Percentiles rank a stretch among this genome's conserved stretches.
Conservation (phyloP, 1,284 basidiomycete genomes). For the Neonothopanus nambi region DNA sequence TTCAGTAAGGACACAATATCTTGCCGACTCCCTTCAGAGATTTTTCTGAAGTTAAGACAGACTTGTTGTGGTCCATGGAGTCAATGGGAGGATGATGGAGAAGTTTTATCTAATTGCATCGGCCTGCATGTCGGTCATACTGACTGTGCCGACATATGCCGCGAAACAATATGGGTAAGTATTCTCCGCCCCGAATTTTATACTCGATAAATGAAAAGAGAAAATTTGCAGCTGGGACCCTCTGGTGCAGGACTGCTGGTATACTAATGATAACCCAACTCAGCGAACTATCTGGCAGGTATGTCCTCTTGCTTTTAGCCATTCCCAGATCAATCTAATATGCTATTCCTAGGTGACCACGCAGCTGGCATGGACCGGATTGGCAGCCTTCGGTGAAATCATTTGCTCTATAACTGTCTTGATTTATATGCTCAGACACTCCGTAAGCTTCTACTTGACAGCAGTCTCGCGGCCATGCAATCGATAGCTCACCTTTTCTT, state of each 20-base stretch:
- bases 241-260: conserved; percentile 14
- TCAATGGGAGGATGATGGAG: conserved; percentile 15
- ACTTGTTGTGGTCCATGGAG: conserved; percentile 16
- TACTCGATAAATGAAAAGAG: neutral
- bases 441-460: no score
- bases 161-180: conserved; percentile 16
- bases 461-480: neutral
- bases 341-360: conserved; percentile 9
- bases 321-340: neutral
- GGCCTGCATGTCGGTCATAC: neutral
- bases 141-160: conserved; percentile 15
- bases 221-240: conserved; percentile 16
- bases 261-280: conserved; percentile 6
- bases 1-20: conserved; percentile 7
- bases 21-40: neutral
- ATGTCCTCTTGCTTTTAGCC: neutral
- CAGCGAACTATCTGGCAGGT: conserved; percentile 16
- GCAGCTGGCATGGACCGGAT: conserved; percentile 13
- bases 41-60: neutral
- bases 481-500: neutral
- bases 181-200: neutral
- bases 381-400: conserved; percentile 9
- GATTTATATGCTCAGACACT: conserved; percentile 6
- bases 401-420: conserved; percentile 2
- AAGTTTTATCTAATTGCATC: conserved; percentile 16